Conservation (phyloP, 495 filamentous ascomycete genomes). For the Aspergillus bertholletiae region DNA sequence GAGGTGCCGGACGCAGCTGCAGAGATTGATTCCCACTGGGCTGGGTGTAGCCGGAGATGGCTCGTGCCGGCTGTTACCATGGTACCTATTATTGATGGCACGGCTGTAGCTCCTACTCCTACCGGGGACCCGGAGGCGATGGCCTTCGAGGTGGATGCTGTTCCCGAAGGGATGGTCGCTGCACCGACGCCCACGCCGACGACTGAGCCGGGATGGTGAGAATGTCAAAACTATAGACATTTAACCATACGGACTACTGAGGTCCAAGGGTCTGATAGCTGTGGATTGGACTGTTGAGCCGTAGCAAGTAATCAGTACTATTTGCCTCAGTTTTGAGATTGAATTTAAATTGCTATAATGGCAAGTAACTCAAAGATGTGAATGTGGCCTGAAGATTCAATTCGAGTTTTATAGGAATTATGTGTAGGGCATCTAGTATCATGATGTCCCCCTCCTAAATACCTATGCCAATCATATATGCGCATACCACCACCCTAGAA, state of each 20-base stretch:
- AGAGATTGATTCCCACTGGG: constrained; percentile 14
- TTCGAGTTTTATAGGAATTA: too few relatives aligned
- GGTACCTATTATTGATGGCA: constrained; percentile 6
- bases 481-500: constrained; percentile 11
- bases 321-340: too few relatives aligned
- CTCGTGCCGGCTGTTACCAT: constrained; percentile 18
- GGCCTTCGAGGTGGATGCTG: not conserved
- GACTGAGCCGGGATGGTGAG: not conserved
- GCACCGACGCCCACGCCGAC: not conserved
- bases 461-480: too few relatives aligned
- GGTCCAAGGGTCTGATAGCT: too few relatives aligned
- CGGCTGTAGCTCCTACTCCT: not conserved
- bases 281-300: too few relatives aligned
- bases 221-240: not conserved
- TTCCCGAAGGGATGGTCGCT: not conserved
- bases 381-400: too few relatives aligned
- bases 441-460: too few relatives aligned
- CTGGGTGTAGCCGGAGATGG: constrained; percentile 13
- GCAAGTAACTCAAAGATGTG: too few relatives aligned
- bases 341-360: too few relatives aligned
- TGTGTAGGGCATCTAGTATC: too few relatives aligned
- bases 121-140: not conserved
- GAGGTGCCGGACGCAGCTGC: constrained; percentile 9
- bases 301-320: too few relatives aligned
- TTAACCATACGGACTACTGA: too few relatives aligned